Evolutionary conservation across 2,329 filamentous ascomycete species (phyloP), one percentile per base, ranked within the genome.

Genomic region (Sporothrix mexicana): DNA sequence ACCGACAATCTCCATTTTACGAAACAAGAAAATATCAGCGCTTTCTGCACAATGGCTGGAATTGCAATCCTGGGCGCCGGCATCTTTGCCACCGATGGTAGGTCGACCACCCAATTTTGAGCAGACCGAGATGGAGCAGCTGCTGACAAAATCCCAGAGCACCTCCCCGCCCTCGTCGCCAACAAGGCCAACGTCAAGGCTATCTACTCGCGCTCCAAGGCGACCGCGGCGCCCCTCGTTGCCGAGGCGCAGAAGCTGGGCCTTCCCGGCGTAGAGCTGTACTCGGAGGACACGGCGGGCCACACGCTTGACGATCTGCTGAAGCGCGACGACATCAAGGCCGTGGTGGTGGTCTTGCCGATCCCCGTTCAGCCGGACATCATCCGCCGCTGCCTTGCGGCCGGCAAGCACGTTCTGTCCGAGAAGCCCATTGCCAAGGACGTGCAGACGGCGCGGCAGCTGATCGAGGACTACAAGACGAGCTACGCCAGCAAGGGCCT

Each of bases 131-230:
- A 49, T 49, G 45, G 10, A 13, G 45, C 45, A 49, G 12, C 45
- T 49, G n/a, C 62, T 67, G 23, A 67, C 62, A n/a, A 17, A 12
- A 25, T 17, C n/a, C 13, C 43, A 67, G 62, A 67, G 43, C 62
- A 67, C 13, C 62, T 67, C 43, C 62, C 62, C 6, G 62, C 41
- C 20, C 62, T 67, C n/a, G 43, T 69, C 20, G 45, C 66, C 8
- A 69, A 69, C 47, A 69, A 69, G 45, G 66, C 66, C 20, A 23
- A 43, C 25, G 17, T 69, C 66, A 69, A 69, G 66, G 66, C 66
- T 20, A 69, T 53, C 15, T 67, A 69, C 66, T 69, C 66, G 12
- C 62, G 62, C 43, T 67, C 62, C 8, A 51, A 49, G 20, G 62
- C 62, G 9, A 47, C 62, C 12, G 62, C 62, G 2, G 23, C 43